A percentile compares a stretch with the other conserved stretches of the same genome.
These are phyloP conservation scores for Manihot esculenta DNA, from an alignment of 441 rosid species.

Conservation along the genomic window DNA sequence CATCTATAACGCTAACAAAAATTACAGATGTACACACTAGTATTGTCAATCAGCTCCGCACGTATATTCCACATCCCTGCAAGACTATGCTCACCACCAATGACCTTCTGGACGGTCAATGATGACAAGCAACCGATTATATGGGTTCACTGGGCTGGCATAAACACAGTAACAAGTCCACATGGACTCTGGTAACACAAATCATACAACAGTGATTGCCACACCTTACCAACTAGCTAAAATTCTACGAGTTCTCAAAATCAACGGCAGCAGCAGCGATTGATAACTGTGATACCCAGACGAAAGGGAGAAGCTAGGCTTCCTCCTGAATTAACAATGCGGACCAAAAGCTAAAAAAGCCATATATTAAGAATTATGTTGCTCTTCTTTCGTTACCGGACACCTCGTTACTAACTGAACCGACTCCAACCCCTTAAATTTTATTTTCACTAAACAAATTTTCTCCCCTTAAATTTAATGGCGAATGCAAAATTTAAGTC, in stretches of 20 bases:
- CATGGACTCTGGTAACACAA: neutral
- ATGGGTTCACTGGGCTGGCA: neutral
- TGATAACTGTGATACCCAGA: neutral
- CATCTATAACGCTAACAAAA: neutral
- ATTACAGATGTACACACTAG: conserved; percentile 19
- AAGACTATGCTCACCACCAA: neutral
- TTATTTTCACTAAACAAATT: conserved; percentile 71
- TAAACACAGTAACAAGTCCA: neutral
- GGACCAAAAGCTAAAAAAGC: neutral
- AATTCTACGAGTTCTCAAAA: neutral
- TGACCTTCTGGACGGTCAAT: neutral
- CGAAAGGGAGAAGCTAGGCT: neutral
- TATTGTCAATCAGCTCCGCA: neutral
- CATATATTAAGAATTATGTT: conserved; percentile 13
- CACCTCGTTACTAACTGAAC: conserved; percentile 47
- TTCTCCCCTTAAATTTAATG: conserved; percentile 70
- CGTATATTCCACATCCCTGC: neutral
- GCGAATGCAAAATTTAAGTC: no score
- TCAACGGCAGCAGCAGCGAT: neutral
- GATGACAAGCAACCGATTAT: neutral
- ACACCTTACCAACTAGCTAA: conserved; percentile 1
- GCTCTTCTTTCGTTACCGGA: conserved; percentile 52
- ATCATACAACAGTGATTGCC: neutral
- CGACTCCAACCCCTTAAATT: conserved; percentile 42
- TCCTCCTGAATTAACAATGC: neutral